These are phyloP conservation scores for Botrytis hyacinthi DNA, from an alignment of 2,329 filamentous ascomycete species.

Conservation along the genomic window DNA sequence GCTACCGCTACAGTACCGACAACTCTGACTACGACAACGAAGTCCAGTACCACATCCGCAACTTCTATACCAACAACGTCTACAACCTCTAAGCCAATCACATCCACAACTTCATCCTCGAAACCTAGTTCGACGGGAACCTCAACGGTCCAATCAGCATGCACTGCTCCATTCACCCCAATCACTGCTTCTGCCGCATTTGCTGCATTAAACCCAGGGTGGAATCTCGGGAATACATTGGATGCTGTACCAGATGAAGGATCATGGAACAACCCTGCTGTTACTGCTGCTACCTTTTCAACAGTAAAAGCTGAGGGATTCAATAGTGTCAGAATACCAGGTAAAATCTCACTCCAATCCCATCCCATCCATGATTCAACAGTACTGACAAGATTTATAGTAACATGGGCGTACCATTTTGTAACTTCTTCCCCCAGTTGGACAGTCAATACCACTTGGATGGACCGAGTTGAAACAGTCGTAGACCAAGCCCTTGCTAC, in stretches of 20 bases:
- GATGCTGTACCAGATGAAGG: constrained; percentile 56
- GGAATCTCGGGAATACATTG: constrained; percentile 61
- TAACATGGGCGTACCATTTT: constrained; percentile 60
- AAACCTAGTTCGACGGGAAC: constrained; percentile 2
- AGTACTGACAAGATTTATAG: constrained; percentile 35
- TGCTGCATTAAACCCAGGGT: constrained; percentile 52
- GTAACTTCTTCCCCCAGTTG: constrained; percentile 49
- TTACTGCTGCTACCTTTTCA: constrained; percentile 50
- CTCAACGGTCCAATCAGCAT: constrained; percentile 19
- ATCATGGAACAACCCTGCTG: constrained; percentile 57
- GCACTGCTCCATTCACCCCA: constrained; percentile 28
- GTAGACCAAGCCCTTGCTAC: constrained; percentile 53
- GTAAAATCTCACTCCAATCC: constrained; percentile 28
- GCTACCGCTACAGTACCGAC: not conserved
- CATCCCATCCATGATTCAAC: not conserved
- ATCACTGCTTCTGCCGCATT: constrained; percentile 38
- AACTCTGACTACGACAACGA: constrained; percentile 14
- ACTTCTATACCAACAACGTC: constrained; percentile 10
- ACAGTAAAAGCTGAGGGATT: constrained; percentile 53
- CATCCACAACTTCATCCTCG: constrained; percentile 5
- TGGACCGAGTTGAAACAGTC: constrained; percentile 56
- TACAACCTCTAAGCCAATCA: constrained; percentile 12
- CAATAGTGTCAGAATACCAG: constrained; percentile 56
- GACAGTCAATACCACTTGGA: constrained; percentile 53
- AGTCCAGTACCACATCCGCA: not conserved